Evolutionary conservation across 805 yeast genomes (phyloP).

Genomic region (Starmerella stigmatis): DNA sequence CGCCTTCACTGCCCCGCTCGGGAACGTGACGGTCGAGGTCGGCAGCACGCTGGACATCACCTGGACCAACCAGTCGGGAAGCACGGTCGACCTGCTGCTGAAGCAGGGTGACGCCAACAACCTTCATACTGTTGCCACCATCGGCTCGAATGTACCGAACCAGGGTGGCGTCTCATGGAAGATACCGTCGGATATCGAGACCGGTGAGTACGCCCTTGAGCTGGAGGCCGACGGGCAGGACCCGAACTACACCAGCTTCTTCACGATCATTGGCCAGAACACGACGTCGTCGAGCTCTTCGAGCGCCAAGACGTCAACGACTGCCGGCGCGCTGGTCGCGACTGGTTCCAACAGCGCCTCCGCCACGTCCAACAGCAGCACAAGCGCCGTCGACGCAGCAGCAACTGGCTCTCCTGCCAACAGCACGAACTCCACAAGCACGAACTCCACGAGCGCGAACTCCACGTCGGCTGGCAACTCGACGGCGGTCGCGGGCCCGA

Average conservation of each 20-base stretch:
- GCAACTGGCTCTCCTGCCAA: background rate
- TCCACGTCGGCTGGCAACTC: background rate
- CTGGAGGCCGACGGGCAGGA: constrained; percentile 24
- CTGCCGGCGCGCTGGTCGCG: constrained; percentile 14
- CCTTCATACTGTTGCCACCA: constrained; percentile 29
- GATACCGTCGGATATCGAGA: constrained; percentile 27
- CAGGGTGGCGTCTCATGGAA: constrained; percentile 33
- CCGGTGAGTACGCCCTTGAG: constrained; percentile 32
- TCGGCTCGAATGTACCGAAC: constrained; percentile 30
- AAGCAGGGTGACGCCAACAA: constrained; percentile 29
- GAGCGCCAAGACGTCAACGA: constrained; percentile 12
- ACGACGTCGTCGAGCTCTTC: constrained; percentile 16
- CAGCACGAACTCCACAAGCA: constrained; percentile 5
- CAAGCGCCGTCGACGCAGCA: constrained; percentile 3
- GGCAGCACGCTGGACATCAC: constrained; percentile 27
- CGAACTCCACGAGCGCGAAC: constrained; percentile 10
- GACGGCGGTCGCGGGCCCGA: constrained; percentile 5
- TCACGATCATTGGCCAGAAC: constrained; percentile 24
- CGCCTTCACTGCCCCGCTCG: constrained; percentile 29
- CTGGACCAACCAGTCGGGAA: constrained; percentile 31
- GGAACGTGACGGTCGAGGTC: constrained; percentile 26
- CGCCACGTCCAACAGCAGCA: constrained; percentile 2
- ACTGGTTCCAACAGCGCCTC: constrained; percentile 13
- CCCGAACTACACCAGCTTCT: constrained; percentile 32
- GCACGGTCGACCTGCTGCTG: constrained; percentile 28